phyloP scores from a whole-genome alignment of 768 basidiomycete species.

The Auricularia sp. region DNA sequence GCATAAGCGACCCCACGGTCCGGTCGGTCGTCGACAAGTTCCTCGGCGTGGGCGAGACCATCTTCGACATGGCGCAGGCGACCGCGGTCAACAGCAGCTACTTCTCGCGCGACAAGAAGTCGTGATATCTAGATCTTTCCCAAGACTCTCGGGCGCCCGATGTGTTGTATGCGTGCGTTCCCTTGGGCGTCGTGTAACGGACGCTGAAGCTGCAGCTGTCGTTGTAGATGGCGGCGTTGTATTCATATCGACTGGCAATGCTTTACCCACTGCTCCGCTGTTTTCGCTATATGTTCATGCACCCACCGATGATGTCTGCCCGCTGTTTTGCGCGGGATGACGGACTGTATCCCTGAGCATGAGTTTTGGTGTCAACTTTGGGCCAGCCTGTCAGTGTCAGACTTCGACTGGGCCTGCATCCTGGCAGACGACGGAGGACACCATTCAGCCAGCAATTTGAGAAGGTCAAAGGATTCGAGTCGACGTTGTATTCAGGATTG shows the following conservation, averaged over 20 bases:
- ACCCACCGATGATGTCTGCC: too few relatives aligned
- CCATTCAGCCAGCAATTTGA: background rate
- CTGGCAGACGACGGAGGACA: too few relatives aligned
- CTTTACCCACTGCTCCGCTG: background rate
- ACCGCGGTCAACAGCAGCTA: constrained; percentile 80
- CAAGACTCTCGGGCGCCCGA: background rate
- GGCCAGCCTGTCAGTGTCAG: too few relatives aligned
- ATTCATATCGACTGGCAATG: background rate
- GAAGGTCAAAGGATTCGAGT: background rate
- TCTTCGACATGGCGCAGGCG: constrained; percentile 79
- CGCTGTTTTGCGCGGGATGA: too few relatives aligned
- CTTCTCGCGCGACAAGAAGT: constrained; percentile 24
- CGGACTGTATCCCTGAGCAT: too few relatives aligned
- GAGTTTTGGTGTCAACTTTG: too few relatives aligned
- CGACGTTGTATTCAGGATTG: background rate
- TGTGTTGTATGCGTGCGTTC: background rate
- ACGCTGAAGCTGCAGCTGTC: background rate
- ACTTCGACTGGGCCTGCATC: too few relatives aligned
- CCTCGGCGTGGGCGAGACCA: constrained; percentile 75
- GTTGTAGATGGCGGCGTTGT: background rate
- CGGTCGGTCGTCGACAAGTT: constrained; percentile 73
- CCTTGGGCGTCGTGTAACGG: background rate
- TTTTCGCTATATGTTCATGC: background rate
- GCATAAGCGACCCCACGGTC: constrained; percentile 67
- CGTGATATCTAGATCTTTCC: background rate